A percentile compares a stretch with the other conserved stretches of the same genome.
Conservation (phyloP, 139 green algal species). For the Chlorella ohadii region DNA sequence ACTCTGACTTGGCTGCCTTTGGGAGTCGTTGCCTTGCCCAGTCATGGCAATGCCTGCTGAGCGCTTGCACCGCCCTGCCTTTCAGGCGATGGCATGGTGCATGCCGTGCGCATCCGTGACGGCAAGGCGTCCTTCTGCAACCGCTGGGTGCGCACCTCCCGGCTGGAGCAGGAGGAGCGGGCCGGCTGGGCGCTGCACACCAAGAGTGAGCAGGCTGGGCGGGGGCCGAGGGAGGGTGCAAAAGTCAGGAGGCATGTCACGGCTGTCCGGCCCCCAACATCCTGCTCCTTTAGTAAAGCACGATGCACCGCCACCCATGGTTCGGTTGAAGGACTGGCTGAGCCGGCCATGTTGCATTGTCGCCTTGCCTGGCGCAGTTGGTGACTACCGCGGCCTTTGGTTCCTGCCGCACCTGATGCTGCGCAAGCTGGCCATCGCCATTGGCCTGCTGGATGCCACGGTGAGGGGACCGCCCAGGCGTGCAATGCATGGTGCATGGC, state of each 20-base stretch:
- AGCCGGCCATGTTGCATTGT: background rate
- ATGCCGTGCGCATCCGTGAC: conserved; percentile 66
- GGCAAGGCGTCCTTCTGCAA: conserved; percentile 75
- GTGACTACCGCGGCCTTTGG: conserved; percentile 35
- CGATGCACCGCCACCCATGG: background rate
- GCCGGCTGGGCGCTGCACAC: conserved; percentile 46
- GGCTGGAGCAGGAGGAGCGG: conserved; percentile 50
- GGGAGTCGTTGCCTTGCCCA: no score
- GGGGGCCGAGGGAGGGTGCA: background rate
- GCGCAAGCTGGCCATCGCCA: background rate
- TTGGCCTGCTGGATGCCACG: no score
- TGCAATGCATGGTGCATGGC: no score
- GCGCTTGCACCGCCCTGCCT: background rate
- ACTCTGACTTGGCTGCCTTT: no score
- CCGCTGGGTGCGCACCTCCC: conserved; percentile 66
- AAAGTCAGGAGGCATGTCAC: no score
- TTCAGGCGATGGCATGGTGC: conserved; percentile 81
- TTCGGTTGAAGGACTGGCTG: no score
- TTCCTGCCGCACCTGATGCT: conserved; percentile 32
- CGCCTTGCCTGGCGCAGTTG: conserved; percentile 3
- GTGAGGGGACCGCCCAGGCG: no score
- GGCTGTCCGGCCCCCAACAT: background rate
- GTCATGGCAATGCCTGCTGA: background rate
- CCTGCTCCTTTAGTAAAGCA: no score
- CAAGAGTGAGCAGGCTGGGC: conserved; percentile 32